Base-by-base conservation (phyloP, 2,329 filamentous ascomycete species). In the Calonectria pteridis region DNA sequence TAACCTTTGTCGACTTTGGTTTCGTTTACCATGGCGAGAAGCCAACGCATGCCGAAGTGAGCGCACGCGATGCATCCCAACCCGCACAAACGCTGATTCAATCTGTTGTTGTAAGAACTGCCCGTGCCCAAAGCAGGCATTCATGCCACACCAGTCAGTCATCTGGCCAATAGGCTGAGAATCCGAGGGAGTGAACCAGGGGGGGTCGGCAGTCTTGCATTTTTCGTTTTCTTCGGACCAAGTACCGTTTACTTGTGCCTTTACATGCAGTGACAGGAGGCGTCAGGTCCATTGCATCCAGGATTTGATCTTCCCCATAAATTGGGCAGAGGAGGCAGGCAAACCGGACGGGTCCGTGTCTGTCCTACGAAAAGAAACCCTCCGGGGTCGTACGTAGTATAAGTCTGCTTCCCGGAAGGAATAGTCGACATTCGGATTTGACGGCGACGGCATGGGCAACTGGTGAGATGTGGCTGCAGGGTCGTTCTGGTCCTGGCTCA, bases 381-480 rank as follows among this genome's bases (percentile, higher is more conserved):
- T 70, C 18, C 78, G 68, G 1, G 78, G 78, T 40, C 64, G 77
- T 1, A 69, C 67, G 55, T 84, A 85, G 58, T 83, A 84, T 13
- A 84, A 73, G 58, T 85, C 84, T 0, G 81, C 79, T 67, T 85
- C 84, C 14, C 84, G 80, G 26, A 85, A 82, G 0, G 83, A 84
- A 50, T 85, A 85, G 66, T 85, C 84, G 10, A 79, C 78, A 67
- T 79, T 81, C 10, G 73, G 73, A 31, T 73, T 75, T 11, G 73
- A 74, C 6, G 73, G 74, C 3, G 69, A 69, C 23, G 77, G 72
- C 51, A 70, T 49, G 28, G 75, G 71, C 72, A 13, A 55, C 51
- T 28, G 64, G 64, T 0, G 51, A 3, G 37, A 3, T 4, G 65
- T 55, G 10, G 58, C 59, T 31, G 2, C 59, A 49, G 28, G 14